phyloP scores from a whole-genome alignment of 805 yeast genomes.

The Candida incommunis region DNA sequence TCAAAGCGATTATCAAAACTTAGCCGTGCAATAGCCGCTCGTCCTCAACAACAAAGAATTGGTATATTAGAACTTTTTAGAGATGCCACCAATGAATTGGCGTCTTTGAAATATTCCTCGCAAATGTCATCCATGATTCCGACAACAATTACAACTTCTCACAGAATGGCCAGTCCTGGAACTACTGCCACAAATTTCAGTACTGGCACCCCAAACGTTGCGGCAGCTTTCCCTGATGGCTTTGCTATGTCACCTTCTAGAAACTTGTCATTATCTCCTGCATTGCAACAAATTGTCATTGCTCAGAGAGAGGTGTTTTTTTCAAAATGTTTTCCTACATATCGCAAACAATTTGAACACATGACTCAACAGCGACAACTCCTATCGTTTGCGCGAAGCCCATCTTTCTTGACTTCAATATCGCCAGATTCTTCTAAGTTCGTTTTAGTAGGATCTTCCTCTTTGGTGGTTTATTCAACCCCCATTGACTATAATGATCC shows the following conservation, averaged over 20 bases:
- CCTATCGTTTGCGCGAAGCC: not conserved
- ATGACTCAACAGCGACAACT: not conserved
- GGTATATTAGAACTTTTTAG: not conserved
- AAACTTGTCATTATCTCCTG: not conserved
- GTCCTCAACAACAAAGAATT: not conserved
- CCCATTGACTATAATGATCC: not conserved
- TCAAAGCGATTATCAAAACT: not conserved
- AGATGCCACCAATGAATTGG: not conserved
- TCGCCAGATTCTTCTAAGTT: not conserved
- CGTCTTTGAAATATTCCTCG: not conserved
- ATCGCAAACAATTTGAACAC: not conserved
- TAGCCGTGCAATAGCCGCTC: not conserved
- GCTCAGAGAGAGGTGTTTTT: constrained; percentile 1
- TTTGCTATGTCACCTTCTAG: not conserved
- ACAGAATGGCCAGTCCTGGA: not conserved
- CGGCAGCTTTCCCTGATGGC: not conserved
- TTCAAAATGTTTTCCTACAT: not conserved
- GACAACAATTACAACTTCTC: not conserved
- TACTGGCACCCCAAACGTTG: not conserved
- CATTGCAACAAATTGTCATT: not conserved
- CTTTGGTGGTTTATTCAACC: not conserved
- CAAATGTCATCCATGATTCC: not conserved
- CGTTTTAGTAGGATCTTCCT: not conserved
- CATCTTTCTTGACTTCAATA: not conserved
- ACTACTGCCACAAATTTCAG: not conserved